Percentiles rank a stretch among this genome's conserved stretches.
These are phyloP conservation scores for Pigoraptor vietnamica DNA, from an alignment of 78 protist genomes.

Conservation along the genomic window DNA sequence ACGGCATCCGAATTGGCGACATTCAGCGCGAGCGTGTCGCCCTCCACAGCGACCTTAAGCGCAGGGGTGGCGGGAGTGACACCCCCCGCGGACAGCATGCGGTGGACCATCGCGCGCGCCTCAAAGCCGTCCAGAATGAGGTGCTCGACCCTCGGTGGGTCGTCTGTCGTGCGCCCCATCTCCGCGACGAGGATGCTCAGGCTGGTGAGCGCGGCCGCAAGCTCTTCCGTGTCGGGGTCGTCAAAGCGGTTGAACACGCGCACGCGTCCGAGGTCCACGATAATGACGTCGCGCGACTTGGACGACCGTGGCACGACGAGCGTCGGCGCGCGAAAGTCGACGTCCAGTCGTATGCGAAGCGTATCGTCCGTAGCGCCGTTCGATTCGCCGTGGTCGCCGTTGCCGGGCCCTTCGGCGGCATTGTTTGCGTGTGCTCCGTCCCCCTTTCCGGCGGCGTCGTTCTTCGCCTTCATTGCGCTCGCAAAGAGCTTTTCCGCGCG, in stretches of 20 bases:
- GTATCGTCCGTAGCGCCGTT: not conserved
- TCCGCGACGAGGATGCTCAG: not conserved
- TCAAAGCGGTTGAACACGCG: not conserved
- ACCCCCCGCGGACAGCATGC: no score
- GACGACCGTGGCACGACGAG: not conserved
- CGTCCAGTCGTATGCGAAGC: not conserved
- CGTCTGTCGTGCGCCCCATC: not conserved
- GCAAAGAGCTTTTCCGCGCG: not conserved
- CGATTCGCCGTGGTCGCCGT: not conserved
- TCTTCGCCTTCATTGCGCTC: no score
- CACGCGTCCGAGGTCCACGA: not conserved
- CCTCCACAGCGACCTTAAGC: not conserved
- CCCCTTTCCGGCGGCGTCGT: no score
- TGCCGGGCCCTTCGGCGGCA: not conserved
- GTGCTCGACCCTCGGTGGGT: not conserved
- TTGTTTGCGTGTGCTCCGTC: no score
- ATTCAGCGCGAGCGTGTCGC: not conserved
- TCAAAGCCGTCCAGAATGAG: not conserved
- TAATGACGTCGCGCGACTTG: not conserved
- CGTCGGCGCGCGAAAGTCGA: not conserved
- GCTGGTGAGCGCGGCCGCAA: not conserved
- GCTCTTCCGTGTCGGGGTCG: not conserved
- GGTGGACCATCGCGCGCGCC: not conserved
- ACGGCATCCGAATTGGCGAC: not conserved
- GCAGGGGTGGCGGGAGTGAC: not conserved